Percentiles rank a stretch among this genome's conserved stretches.
Conservation (phyloP, 345 rosid genomes). For the Salix dunnii region DNA sequence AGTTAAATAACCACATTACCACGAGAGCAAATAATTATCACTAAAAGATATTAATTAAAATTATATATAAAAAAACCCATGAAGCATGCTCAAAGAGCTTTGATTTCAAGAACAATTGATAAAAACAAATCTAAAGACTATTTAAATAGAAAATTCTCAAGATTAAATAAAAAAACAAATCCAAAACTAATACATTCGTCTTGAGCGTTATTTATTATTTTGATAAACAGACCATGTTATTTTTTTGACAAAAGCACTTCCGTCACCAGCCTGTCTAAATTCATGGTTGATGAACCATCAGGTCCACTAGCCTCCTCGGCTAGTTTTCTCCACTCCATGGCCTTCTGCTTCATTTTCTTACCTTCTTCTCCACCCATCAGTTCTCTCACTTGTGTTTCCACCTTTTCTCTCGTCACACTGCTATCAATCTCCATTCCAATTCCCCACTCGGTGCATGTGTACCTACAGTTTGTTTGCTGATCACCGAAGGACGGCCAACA, state of each 20-base stretch:
- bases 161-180: too few species aligned
- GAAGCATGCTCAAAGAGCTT: too few species aligned
- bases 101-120: too few species aligned
- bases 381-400: not conserved
- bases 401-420: not conserved
- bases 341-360: not conserved
- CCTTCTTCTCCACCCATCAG: not conserved
- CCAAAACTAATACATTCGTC: not conserved
- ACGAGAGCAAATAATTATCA: too few species aligned
- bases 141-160: too few species aligned
- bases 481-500: not conserved
- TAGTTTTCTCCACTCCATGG: not conserved
- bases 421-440: not conserved
- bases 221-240: not conserved
- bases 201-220: not conserved
- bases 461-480: conserved; percentile 3
- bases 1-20: too few species aligned
- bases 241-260: not conserved
- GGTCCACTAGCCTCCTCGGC: conserved; percentile 2
- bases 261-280: not conserved
- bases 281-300: not conserved
- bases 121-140: too few species aligned
- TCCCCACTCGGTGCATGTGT: not conserved
- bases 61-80: too few species aligned
- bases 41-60: too few species aligned